Percentiles rank a stretch among this genome's conserved stretches.
phyloP scores from a whole-genome alignment of 805 yeast genomes.

The Lachancea fermentati region DNA sequence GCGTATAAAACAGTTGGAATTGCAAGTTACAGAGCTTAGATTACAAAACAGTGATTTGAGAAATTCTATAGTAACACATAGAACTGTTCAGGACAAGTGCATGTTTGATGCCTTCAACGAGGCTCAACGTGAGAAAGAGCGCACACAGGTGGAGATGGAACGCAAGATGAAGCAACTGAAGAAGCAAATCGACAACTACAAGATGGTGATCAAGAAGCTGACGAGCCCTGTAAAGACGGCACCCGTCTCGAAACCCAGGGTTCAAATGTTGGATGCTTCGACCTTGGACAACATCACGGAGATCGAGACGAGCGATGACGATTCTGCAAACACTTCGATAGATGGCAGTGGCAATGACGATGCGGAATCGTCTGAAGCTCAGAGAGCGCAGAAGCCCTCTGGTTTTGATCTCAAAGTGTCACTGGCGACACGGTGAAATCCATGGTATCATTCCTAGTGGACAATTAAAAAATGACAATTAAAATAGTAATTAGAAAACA shows the following conservation, averaged over 20 bases:
- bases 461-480: too few species aligned
- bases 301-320: slow-evolving; percentile 5
- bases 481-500: too few species aligned
- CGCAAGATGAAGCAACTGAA: slow-evolving; percentile 27
- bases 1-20: slow-evolving; percentile 30
- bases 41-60: slow-evolving; percentile 31
- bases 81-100: slow-evolving; percentile 24
- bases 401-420: slow-evolving; percentile 5
- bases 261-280: slow-evolving; percentile 7
- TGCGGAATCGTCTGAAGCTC: not conserved
- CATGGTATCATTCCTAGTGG: too few species aligned
- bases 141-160: slow-evolving; percentile 16
- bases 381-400: slow-evolving; percentile 3
- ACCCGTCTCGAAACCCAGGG: slow-evolving; percentile 8
- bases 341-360: slow-evolving; percentile 1
- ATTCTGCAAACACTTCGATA: slow-evolving; percentile 4
- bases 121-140: slow-evolving; percentile 13
- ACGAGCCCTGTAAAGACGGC: slow-evolving; percentile 7
- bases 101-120: slow-evolving; percentile 18
- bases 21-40: slow-evolving; percentile 30
- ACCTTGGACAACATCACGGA: slow-evolving; percentile 5
- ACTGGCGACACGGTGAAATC: not conserved
- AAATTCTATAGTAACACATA: slow-evolving; percentile 24
- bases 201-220: slow-evolving; percentile 20
- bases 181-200: slow-evolving; percentile 26